Evolutionary conservation across 139 green algal genomes (phyloP), one percentile per base, ranked within the genome.

Genomic region (Marvania coccoides): DNA sequence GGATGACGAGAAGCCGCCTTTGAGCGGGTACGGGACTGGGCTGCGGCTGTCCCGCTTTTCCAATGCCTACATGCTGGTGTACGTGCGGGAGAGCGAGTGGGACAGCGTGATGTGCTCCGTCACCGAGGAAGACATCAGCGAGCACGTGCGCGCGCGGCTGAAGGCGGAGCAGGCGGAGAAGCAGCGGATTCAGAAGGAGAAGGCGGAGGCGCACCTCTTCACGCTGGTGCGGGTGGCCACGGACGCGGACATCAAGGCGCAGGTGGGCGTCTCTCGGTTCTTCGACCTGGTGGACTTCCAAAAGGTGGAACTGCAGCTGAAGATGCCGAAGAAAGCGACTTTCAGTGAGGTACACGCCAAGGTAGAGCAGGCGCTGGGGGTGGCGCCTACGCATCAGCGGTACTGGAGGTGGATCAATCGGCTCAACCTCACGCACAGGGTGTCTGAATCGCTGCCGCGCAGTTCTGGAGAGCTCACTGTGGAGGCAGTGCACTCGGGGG

Each of bases 31-130:
- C 54, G 54, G n/a, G 26, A 19, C 15, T 29, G 29, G 23, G 23
- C 28, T 65, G 9, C 39, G 28, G 9, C 42, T 82, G 38, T 71
- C 80, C 23, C 90, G 87, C 62, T 86, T 79, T 57, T 87, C 76
- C 68, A 98, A 95, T 59, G 94, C 94, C n/a, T 99, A 99, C 83
- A 98, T 98, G 93, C 84, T 99, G 57, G 93, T 99, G 58, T 98
- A 99, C 65, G 82, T 98, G 29, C 80, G 94, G 1, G 69, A 83
- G 34, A 71, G 47, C 39, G 90, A 98, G 75, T 96, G 88, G 89
- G 70, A 83, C 4, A 55, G 53, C 2, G 81, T 98, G 36, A 90
- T 97, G 82, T 92, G 82, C 67, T 15, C 73, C 24, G 81, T 91
- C 34, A 74, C 37, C 4, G 75, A 94, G 73, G 65, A 87, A 2